A percentile compares a stretch with the other conserved stretches of the same genome.
phyloP scores from a whole-genome alignment of 208 protist species.

The Phytomonas francai region DNA sequence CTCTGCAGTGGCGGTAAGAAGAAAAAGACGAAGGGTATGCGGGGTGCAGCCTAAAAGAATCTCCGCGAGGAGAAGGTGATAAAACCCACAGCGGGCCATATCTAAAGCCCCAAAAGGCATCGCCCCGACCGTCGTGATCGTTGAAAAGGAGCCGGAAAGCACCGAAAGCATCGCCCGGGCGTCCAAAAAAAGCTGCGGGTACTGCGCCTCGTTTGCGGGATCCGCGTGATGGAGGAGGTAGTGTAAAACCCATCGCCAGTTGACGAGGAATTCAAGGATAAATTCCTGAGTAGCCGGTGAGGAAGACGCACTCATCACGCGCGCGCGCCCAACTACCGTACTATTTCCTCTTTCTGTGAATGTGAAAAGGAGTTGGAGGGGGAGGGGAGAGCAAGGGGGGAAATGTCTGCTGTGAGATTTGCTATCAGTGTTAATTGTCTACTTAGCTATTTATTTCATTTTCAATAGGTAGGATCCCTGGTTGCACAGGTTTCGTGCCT shows the following conservation, averaged over 20 bases:
- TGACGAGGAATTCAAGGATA: slow-evolving; percentile 59
- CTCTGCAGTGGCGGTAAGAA: no score
- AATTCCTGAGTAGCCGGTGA: no score
- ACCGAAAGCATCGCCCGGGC: slow-evolving; percentile 16
- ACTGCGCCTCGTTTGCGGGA: slow-evolving; percentile 37
- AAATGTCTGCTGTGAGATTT: no score
- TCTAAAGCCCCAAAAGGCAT: slow-evolving; percentile 35
- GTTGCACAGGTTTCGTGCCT: no score
- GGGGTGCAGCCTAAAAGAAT: slow-evolving; percentile 55
- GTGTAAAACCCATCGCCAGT: slow-evolving; percentile 58
- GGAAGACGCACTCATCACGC: no score
- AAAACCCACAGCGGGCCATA: slow-evolving; percentile 28
- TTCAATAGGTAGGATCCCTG: no score
- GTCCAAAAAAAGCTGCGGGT: slow-evolving; percentile 20
- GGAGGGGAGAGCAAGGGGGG: no score
- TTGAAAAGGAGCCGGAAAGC: slow-evolving; percentile 18
- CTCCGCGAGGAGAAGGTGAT: slow-evolving; percentile 71
- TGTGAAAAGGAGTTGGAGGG: no score
- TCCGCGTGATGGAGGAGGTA: slow-evolving; percentile 34
- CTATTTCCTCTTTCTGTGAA: no score
- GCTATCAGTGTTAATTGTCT: no score
- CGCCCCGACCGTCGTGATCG: slow-evolving; percentile 17
- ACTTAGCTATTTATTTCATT: no score
- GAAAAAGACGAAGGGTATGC: slow-evolving; percentile 70
- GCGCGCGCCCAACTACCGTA: no score